Evolutionary conservation across 2,329 filamentous ascomycete species (phyloP), one percentile per base, ranked within the genome.

Genomic region (Neoscytalidium dimidiatum): DNA sequence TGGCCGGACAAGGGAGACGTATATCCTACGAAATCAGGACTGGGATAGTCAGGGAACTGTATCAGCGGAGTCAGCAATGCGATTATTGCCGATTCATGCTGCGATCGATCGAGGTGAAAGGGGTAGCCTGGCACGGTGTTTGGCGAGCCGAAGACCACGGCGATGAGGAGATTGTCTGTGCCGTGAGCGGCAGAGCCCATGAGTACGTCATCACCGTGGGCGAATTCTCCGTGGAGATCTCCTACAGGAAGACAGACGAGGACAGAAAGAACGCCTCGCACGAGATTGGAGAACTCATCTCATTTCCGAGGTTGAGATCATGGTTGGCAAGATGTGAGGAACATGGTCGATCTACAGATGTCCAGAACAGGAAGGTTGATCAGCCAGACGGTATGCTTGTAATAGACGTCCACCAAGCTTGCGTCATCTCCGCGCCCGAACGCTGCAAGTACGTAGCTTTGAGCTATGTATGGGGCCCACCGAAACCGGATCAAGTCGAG

Each of bases 401-500:
- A 6, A 53, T 53, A 0, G 49, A 53, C 21, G 49, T 33, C 8
- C 17, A 1, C 9, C 33, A 17, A 11, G 7, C n/a, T 21, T 53
- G 49, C 29, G 28, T 53, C 6, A 29, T 53, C 19, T 7, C 19
- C 3, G 19, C 26, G 5, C 49, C 49, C 6, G n/a, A 33, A 6
- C 28, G 8, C n/a, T 53, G 31, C 21, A 13, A 57, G 14, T 64
- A 64, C 28, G 29, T 58, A 6, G 49, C 62, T 38, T 21, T 64
- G 26, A 64, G 49, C 26, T 64, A 64, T 29, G 62, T 64, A 6
- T 64, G 51, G 62, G 62, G 62, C 3, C 13, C 13, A 11, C 29
- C 11, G n/a, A 5, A 4, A 23, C 28, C 9, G 2, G 49, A 19
- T 19, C 13, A 31, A 33, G 6, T 31, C 17, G 49, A 52, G 13